Evolutionary conservation across 106 monocot genomes (phyloP), one percentile per base, ranked within the genome.

Genomic region (Ottelia alismoides): DNA sequence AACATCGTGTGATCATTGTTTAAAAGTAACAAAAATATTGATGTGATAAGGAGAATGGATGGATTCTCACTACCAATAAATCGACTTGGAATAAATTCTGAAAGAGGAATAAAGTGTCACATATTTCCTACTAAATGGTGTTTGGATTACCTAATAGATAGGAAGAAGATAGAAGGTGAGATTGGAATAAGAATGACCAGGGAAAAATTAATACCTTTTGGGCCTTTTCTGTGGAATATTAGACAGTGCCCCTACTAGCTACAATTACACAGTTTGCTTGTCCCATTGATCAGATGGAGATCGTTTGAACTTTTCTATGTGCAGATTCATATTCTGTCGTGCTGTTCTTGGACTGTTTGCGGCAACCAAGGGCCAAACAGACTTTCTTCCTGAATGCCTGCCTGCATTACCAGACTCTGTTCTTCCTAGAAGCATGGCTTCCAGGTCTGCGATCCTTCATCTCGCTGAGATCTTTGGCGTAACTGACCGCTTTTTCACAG

Each of bases 281-380:
- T 43, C 40, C 6, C 40, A 7, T 16, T 43, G 40, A 43, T 43
- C 40, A 7, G 10, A 43, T 43, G 10, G 16, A 43, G 40, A 7
- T n/a, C n/a, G n/a, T 7, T 43, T 43, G 6, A 6, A 43, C 16
- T 7, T 43, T 43, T 43, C 16, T 43, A 16, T 6, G 11, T 74
- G 53, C 76, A 94, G 94, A 71, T 94, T 88, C 48, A 62, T 94
- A 30, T 88, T 94, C 47, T 94, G 84, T 40, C 73, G 81, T 28
- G 60, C 84, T 44, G 75, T 76, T 31, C 61, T 81, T 24, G 72
- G 73, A 10, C 71, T 84, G 16, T 75, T 69, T 55, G 25, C 64
- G 31, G 45, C 64, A 25, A 74, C 77, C 20, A 60, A 19, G 26
- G 43, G 61, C 22, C 51, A 55, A 22, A 60, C 70, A 14, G 81